Base-by-base conservation (phyloP, 305 asterid species). In the Plantago coronopus region DNA sequence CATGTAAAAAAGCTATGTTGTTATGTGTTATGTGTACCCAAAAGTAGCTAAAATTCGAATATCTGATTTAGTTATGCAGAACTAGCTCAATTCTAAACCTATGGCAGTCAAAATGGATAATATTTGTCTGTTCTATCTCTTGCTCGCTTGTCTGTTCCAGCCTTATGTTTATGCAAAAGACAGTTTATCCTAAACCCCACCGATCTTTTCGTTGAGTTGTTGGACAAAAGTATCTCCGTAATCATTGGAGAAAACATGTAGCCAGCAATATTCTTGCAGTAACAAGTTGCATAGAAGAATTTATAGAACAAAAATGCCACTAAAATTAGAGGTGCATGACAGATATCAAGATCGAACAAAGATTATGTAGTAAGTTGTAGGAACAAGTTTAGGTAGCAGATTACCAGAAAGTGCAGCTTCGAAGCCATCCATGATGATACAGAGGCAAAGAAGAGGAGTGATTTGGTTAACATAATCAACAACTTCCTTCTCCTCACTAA, bases 361-460 rank as follows among this genome's bases (percentile, higher is more conserved):
- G 43, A 38, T 38, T 38, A 38, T 3, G 10, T n/a, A n/a, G n/a
- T n/a, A 38, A 38, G 43, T 11, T 38, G 43, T 38, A 11, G 15
- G 15, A 38, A 38, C 15, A 38, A 38, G 3, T 11, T 38, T 38
- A 8, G 2, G 15, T 38, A 2, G 12, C 9, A 1, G 37, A 13
- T 20, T 40, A 72, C 76, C 72, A 2, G 69, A 63, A 67, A 67
- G 62, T 21, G 62, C 62, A 8, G 69, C 62, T 62, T 67, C 59
- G 6, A 72, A 57, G 17, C 67, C 50, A 51, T 72, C 77, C 69
- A 59, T 19, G 34, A 72, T 15, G 51, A 67, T 37, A 43, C 55
- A 62, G 22, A 72, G 58, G 22, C 64, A 58, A 17, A 72, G 60
- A n/a, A 72, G 59, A 18, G 67, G 73, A 59, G 67, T 17, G 4